Evolutionary conservation across 371 early-diverging fungal genomes (phyloP), one percentile per base, ranked within the genome.

Genomic region (Thermomucor indicae-seudaticae): DNA sequence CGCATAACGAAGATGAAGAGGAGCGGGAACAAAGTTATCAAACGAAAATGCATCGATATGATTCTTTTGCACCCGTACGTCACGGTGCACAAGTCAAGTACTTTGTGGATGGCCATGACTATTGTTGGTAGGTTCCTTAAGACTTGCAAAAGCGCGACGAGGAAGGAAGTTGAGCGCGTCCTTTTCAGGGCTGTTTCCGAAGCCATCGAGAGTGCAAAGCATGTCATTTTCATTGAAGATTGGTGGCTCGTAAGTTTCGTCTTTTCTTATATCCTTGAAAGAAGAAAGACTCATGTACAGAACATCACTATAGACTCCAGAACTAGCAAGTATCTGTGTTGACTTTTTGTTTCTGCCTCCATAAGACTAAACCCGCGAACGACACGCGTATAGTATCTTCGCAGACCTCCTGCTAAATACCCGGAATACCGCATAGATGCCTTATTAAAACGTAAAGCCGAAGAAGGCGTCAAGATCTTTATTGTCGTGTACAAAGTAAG

Each of bases 391-490:
- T 8, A 86, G 76, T 92, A 90, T 65, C 70, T 96, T 46, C 74
- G 84, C 17, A 68, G 93, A 44, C 92, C 92, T 12, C 80, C 86
- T 20, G 68, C 77, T 43, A 66, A 83, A 44, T 76, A 90, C 56
- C 78, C 84, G 38, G 79, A 84, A 52, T 90, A 79, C 58, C 83
- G 97, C 24, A 54, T 96, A 19, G 97, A 96, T 58, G 61, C 75
- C 20, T 60, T 95, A 43, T 68, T 96, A 19, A 81, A 90, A 64
- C 72, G 77, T 59, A 91, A 91, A 65, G 97, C 97, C 14, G 83
- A 85, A 63, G 79, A 91, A 66, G 95, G 95, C 24, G 88, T 96
- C 20, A 80, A 79, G 66, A 91, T 96, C 55, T 93, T 88, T 61
- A 78, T 96, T 43, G 79, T 92, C 0, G 80, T 96, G 7, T 96